phyloP scores from a whole-genome alignment of 139 green algal genomes.

The Yamagishiella unicocca region DNA sequence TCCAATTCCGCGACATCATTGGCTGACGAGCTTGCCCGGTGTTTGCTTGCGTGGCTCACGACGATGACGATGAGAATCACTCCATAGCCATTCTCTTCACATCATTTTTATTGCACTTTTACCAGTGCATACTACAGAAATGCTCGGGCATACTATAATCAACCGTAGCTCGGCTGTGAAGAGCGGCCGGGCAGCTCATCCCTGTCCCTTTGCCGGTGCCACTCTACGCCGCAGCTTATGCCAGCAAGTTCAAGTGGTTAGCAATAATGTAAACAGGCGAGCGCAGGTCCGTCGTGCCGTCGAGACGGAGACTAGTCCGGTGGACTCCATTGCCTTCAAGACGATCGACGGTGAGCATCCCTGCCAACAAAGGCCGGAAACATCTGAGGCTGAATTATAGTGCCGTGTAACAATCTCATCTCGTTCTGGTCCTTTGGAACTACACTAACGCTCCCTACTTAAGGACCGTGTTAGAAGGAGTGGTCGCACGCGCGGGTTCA shows the following conservation, averaged over 20 bases:
- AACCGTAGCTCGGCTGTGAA: background rate
- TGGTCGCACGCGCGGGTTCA: too few species aligned
- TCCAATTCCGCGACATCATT: too few species aligned
- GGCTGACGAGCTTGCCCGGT: too few species aligned
- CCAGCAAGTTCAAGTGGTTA: background rate
- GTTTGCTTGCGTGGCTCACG: conserved; percentile 35
- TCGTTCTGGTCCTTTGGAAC: too few species aligned
- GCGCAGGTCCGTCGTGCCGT: background rate
- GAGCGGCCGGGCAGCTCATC: background rate
- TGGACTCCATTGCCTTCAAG: conserved; percentile 38
- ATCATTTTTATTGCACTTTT: too few species aligned
- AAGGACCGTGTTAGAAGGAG: too few species aligned
- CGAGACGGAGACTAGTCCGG: conserved; percentile 6
- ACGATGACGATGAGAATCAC: background rate
- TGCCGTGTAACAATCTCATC: too few species aligned
- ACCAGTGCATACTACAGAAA: background rate
- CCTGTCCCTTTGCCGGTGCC: background rate
- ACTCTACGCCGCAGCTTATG: background rate
- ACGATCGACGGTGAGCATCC: conserved; percentile 32
- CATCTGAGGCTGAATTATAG: too few species aligned
- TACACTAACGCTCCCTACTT: too few species aligned
- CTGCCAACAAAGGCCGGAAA: too few species aligned
- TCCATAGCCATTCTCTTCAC: background rate
- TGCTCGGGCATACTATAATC: background rate
- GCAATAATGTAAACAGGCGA: background rate